Evolutionary conservation across 2,329 filamentous ascomycete genomes (phyloP).

Genomic region (Allantophomopsis lycopodina): DNA sequence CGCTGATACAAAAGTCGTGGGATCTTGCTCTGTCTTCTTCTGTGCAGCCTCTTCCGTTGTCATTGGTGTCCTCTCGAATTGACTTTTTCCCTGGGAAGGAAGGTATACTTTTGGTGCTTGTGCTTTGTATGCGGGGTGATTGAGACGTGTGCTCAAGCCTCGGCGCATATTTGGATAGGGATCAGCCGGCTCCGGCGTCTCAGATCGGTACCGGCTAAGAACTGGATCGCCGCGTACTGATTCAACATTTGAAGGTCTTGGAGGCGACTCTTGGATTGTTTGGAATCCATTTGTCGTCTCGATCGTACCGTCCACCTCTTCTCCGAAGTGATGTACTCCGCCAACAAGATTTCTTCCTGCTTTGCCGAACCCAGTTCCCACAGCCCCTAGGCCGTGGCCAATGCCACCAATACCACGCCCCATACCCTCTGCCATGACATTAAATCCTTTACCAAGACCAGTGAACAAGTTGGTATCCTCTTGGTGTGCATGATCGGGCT

Average conservation of each 20-base stretch:
- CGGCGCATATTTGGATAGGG: too few relatives aligned
- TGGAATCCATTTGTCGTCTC: conserved; percentile 33
- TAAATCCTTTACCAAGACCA: conserved; percentile 5
- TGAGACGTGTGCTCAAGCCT: too few relatives aligned
- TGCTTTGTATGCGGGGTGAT: too few relatives aligned
- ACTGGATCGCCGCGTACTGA: conserved; percentile 10
- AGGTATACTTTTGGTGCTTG: background rate
- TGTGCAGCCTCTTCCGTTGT: background rate
- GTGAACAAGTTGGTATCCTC: too few relatives aligned
- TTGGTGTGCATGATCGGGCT: conserved; percentile 3
- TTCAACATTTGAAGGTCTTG: conserved; percentile 9
- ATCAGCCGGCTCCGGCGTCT: too few relatives aligned
- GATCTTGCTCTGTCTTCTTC: background rate
- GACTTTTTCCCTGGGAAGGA: background rate
- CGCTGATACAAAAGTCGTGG: conserved; percentile 2
- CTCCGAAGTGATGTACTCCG: conserved; percentile 27
- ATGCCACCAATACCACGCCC: background rate
- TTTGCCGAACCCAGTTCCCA: conserved; percentile 15
- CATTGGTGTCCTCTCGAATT: background rate
- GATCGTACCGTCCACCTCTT: conserved; percentile 35
- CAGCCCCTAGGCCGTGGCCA: conserved; percentile 9
- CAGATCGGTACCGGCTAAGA: too few relatives aligned
- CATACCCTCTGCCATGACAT: background rate
- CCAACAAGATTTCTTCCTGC: conserved; percentile 13
- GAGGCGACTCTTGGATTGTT: conserved; percentile 10